Base-by-base conservation (phyloP, 108 stramenopile genomes). In the Seminavis robusta region DNA sequence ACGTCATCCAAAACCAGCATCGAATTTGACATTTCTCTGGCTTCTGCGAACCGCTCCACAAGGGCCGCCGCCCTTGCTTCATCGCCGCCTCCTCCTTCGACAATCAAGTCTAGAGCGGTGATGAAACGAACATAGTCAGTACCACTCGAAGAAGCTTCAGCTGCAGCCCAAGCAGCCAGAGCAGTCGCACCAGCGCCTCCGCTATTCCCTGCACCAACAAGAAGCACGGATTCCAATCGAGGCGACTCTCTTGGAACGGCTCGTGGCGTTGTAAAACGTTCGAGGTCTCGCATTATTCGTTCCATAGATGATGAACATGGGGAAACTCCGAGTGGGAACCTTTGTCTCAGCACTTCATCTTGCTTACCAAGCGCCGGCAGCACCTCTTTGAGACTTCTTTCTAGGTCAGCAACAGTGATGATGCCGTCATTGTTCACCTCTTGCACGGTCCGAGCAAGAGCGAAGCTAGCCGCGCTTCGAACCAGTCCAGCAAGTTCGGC, bases 401-500 rank as follows among this genome's bases (percentile, higher is more conserved):
- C 66, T 31, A 90, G 53, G 46, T 90, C 84, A 10, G 48, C 41
- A 8, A 69, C 57, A 13, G 32, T 61, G 2, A 83, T 73, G 23
- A 33, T 61, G 3, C 50, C 53, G 16, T 68, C 77, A 9, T 28
- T 20, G 19, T 41, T 42, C 30, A 43, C 65, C 15, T 53, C 62
- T 38, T 78, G 73, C 1, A 81, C 69, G 20, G 80, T 59, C 37
- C 83, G 56, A 9, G 79, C 80, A 24, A 95, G 67, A 15, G 89
- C 86, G 71, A 86, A 88, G 52, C 79, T 85, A 2, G 90, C 87
- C 3, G 94, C 94, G 59, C 84, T 81, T 49, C 90, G 83, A 7
- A 87, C 84, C 19, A 96, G 64, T 9, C 89, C 95, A 8, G 92
- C 86, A 39, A 96, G 65, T 59, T 96, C 95, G 2, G 95, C 91